phyloP scores from a whole-genome alignment of 257 asterid genomes.

The Echium plantagineum region DNA sequence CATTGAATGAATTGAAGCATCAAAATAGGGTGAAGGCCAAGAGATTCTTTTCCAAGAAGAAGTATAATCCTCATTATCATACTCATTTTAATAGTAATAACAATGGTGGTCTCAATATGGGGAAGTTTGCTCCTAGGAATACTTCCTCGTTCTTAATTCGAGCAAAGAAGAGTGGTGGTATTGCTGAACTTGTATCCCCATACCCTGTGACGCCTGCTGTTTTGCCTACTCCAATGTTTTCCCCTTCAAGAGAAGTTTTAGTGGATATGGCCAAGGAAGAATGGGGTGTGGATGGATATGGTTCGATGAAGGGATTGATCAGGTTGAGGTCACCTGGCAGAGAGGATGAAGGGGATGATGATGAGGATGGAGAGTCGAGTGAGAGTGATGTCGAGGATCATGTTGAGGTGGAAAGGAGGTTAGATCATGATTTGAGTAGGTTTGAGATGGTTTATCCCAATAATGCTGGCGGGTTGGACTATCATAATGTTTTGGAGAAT shows the following conservation, averaged over 20 bases:
- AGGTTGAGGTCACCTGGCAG: conserved; percentile 67
- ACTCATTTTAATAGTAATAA: conserved; percentile 19
- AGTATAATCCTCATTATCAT: conserved; percentile 28
- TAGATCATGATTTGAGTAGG: conserved; percentile 74
- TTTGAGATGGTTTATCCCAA: conserved; percentile 74
- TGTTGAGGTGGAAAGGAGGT: conserved; percentile 69
- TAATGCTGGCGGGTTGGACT: conserved; percentile 31
- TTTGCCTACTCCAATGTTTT: conserved; percentile 66
- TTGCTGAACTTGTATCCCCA: conserved; percentile 70
- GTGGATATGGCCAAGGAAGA: conserved; percentile 84
- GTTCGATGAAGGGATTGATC: conserved; percentile 78
- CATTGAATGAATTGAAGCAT: conserved; percentile 58
- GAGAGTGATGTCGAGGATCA: conserved; percentile 86
- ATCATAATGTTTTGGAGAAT: conserved; percentile 53
- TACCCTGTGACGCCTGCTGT: conserved; percentile 69
- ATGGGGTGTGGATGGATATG: conserved; percentile 90
- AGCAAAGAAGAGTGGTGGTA: conserved; percentile 77
- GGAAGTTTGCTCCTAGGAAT: conserved; percentile 61
- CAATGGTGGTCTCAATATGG: conserved; percentile 23
- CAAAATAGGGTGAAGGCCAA: too few species aligned
- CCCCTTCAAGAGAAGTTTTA: conserved; percentile 71
- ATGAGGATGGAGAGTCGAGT: conserved; percentile 54
- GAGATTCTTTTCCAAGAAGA: conserved; percentile 46
- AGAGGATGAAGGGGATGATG: conserved; percentile 41
- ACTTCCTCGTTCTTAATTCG: conserved; percentile 55